Base-by-base conservation (phyloP, 2,329 filamentous ascomycete species). In the Pseudogymnoascus destructans region DNA sequence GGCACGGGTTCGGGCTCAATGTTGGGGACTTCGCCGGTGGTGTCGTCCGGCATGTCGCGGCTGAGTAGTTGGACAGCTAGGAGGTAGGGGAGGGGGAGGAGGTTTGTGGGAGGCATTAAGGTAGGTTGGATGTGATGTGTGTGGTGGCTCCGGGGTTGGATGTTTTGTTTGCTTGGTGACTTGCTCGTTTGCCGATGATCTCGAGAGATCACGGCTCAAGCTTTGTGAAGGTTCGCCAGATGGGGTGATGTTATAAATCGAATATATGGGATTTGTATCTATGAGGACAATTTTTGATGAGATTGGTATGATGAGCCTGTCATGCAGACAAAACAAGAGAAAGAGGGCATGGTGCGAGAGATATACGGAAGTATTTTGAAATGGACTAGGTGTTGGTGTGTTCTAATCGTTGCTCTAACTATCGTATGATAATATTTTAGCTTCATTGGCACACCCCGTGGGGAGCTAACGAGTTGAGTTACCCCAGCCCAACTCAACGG, bases 171-270 rank as follows among this genome's bases (percentile, higher is more conserved):
- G 23, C 25, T 52, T 52, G 25, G 25, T 30, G 17, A 30, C 46
- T 52, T 30, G 23, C 46, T 52, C 46, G 46, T 30, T 30, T 52
- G 46, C 46, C 46, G 25, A 15, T 52, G 46, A 52, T 52, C 46
- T 52, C 46, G n/a, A 52, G 46, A 52, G 46, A 52, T 52, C 46
- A 52, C 46, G 46, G 46, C 46, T 11, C 46, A 52, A 52, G 46
- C 46, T 23, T 52, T 52, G 10, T 27, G 8, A 30, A 52, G 25
- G 25, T 52, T 52, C 25, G 46, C 46, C 46, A 52, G 25, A 19
- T 52, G n/a, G 5, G 46, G n/a, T 30, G 15, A 17, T 3, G 46
- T 17, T 52, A 52, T 52, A 30, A 49, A 52, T 52, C 25, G 9
- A 3, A 9, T 30, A 30, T 52, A 15, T 38, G 46, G 3, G 46